These are phyloP conservation scores for Gracilaria caudata DNA, from an alignment of 23 red algal species.

Conservation along the genomic window DNA sequence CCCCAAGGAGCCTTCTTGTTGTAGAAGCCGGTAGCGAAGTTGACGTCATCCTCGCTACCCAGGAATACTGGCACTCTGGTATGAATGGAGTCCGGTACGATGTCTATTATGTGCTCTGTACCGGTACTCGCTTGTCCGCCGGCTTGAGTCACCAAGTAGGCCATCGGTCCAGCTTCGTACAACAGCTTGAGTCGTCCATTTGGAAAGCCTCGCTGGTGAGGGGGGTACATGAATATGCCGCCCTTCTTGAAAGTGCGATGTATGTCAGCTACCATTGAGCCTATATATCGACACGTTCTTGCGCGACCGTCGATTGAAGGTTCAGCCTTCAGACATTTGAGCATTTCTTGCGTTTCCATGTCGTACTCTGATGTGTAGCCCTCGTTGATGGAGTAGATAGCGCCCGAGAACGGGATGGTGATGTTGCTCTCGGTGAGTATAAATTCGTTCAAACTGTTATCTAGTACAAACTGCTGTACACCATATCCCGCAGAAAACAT, in stretches of 20 bases:
- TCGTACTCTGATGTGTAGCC: constrained; percentile 81
- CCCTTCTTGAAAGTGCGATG: constrained; percentile 95
- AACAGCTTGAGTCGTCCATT: constrained; percentile 89
- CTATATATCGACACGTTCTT: constrained; percentile 82
- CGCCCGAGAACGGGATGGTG: constrained; percentile 82
- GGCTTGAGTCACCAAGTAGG: constrained; percentile 87
- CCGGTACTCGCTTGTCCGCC: constrained; percentile 89
- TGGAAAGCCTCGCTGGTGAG: constrained; percentile 66
- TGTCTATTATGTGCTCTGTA: constrained; percentile 81
- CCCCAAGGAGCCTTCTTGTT: constrained; percentile 82
- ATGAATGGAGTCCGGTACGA: constrained; percentile 81
- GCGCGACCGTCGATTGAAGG: constrained; percentile 72
- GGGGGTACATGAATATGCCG: constrained; percentile 97
- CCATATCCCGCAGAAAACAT: constrained; percentile 86
- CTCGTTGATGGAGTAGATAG: constrained; percentile 91
- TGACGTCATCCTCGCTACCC: constrained; percentile 88
- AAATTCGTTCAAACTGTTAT: constrained; percentile 94
- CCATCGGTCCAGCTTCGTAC: constrained; percentile 96
- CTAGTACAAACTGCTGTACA: constrained; percentile 90
- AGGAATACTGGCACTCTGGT: constrained; percentile 89
- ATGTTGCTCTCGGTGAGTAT: constrained; percentile 81
- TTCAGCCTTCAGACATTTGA: constrained; percentile 87
- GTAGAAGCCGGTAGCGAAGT: constrained; percentile 76
- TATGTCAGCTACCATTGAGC: constrained; percentile 97
- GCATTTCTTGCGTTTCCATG: constrained; percentile 68